Evolutionary conservation across 208 protist genomes (phyloP).

Genomic region (Tritrichomonas foetus): DNA sequence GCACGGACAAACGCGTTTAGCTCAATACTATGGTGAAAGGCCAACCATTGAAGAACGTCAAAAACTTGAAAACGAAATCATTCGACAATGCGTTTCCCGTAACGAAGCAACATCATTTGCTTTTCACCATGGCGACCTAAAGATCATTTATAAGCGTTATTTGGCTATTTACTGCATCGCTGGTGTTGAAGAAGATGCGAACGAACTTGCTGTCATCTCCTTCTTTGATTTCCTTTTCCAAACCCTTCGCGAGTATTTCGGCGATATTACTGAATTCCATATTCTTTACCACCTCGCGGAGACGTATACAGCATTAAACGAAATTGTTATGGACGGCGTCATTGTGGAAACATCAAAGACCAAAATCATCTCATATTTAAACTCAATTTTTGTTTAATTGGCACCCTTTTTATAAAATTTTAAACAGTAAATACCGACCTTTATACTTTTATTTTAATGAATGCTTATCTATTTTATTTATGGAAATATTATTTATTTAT

Average conservation of each 20-base stretch:
- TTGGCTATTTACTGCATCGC: slow-evolving; percentile 38
- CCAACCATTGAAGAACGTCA: background rate
- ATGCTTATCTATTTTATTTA: too few relatives aligned
- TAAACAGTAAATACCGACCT: too few relatives aligned
- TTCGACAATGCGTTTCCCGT: slow-evolving; percentile 12
- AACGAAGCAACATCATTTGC: background rate
- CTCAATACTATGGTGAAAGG: slow-evolving; percentile 24
- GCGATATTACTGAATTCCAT: slow-evolving; percentile 40
- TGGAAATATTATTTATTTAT: too few relatives aligned
- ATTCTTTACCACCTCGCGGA: slow-evolving; percentile 13
- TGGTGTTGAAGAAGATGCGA: slow-evolving; percentile 10
- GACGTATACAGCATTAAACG: slow-evolving; percentile 2
- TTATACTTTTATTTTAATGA: too few relatives aligned
- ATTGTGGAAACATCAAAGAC: slow-evolving; percentile 1
- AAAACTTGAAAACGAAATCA: slow-evolving; percentile 32
- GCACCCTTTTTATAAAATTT: background rate
- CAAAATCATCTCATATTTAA: background rate
- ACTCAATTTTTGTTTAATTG: background rate
- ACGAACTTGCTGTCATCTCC: background rate
- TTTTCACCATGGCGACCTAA: background rate
- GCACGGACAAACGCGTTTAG: background rate
- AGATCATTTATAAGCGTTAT: slow-evolving; percentile 17
- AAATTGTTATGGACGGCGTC: slow-evolving; percentile 7
- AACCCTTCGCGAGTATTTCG: slow-evolving; percentile 19
- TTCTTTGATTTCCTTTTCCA: slow-evolving; percentile 40